Base-by-base conservation (phyloP, 2,329 filamentous ascomycete species). In the Scedosporium dehoogii region DNA sequence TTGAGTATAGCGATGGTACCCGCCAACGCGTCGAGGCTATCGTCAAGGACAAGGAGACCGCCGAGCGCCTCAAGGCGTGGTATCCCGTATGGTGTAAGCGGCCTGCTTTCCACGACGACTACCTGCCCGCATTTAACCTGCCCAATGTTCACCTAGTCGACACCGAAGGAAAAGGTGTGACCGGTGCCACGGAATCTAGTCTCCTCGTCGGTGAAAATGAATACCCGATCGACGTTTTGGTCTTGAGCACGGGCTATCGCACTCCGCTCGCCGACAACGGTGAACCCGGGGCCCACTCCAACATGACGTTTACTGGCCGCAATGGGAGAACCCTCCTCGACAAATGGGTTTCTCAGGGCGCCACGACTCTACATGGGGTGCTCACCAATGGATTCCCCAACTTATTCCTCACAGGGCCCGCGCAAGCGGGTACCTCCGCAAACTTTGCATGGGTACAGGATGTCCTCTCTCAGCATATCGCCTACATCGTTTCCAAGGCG, bases 51-150 rank as follows among this genome's bases (percentile, higher is more conserved):
- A 70, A 71, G 4, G 70, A 69, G 1, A 82, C 77, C 0, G 85
- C 85, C 0, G 75, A 77, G 33, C 75, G 71, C 5, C 74, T 87
- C 4, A 83, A 84, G 68, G 74, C 83, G 0, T 86, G 82, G 81
- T 88, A 87, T 67, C 78, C 81, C 0, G 71, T 72, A 0, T 86
- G 81, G 78, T 88, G 85, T 74, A 88, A 88, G 70, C 78, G 85
- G 0, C 84, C 85, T 0, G 79, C 75, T 41, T 87, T 87, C 70
- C 82, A 84, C 69, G 82, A 87, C 66, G 76, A 79, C 7, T 87
- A 85, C 67, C 77, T 88, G 0, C 68, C 75, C 3, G 66, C 78
- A 0, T 88, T 87, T 77, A 88, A 88, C 71, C 68, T 68, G 29
- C 70, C 76, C 0, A 80, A 85, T 65, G 85, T 88, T 3, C 75